These are phyloP conservation scores for Phellopilus nigrolimitatus DNA, from an alignment of 1,284 basidiomycete species.

Conservation along the genomic window DNA sequence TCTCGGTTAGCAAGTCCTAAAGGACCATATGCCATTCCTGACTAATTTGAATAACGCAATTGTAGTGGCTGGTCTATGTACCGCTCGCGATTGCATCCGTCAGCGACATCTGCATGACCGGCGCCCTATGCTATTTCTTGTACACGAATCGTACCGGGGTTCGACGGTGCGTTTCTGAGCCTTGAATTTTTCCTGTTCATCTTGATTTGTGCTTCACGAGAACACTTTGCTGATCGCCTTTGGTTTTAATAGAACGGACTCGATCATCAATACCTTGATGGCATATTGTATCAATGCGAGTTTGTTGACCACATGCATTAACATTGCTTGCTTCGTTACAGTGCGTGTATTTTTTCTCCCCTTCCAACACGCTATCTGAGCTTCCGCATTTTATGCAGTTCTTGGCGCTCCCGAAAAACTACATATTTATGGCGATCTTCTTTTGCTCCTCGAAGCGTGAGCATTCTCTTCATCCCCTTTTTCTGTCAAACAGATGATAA, in stretches of 20 bases:
- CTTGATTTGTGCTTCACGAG: background rate
- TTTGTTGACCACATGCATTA: background rate
- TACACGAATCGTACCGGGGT: constrained; percentile 1
- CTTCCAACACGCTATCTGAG: too few relatives aligned
- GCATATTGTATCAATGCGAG: background rate
- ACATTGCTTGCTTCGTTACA: background rate
- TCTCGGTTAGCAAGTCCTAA: background rate
- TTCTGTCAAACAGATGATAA: too few relatives aligned
- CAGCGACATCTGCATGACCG: background rate
- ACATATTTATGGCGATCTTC: constrained; percentile 1
- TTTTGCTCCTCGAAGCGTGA: background rate
- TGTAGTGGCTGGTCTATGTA: background rate
- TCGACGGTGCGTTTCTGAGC: background rate
- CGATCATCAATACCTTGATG: background rate
- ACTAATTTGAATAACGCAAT: background rate
- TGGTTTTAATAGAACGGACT: background rate
- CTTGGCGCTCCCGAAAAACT: background rate
- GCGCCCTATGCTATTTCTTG: background rate
- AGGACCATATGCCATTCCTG: background rate
- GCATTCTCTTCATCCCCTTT: background rate
- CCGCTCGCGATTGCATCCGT: background rate
- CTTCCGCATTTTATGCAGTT: background rate
- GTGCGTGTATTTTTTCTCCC: background rate
- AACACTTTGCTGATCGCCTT: background rate
- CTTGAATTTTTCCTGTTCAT: background rate